phyloP scores from a whole-genome alignment of 441 rosid species.

The Gossypium schwendimanii region DNA sequence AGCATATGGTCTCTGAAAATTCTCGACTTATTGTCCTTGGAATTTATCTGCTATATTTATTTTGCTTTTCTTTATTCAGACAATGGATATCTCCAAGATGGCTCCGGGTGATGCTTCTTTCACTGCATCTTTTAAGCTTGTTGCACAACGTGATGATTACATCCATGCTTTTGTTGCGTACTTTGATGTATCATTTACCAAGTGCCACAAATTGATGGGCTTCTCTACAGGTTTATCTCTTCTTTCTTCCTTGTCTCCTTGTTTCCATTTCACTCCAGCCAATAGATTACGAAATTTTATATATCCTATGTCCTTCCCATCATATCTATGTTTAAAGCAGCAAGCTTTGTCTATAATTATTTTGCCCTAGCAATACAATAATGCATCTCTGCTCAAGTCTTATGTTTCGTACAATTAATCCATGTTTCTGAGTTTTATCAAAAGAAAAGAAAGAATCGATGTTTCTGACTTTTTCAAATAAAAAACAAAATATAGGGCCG shows the following conservation, averaged over 20 bases:
- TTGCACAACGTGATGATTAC: conserved; percentile 89
- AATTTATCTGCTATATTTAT: neutral
- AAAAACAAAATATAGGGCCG: conserved; percentile 35
- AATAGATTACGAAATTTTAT: neutral
- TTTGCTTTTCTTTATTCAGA: conserved; percentile 33
- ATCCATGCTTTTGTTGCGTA: conserved; percentile 96
- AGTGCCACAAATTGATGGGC: conserved; percentile 83
- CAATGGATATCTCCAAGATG: conserved; percentile 97
- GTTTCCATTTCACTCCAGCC: neutral
- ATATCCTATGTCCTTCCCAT: neutral
- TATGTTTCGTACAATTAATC: neutral
- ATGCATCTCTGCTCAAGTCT: neutral
- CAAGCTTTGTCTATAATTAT: neutral
- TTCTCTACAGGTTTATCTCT: conserved; percentile 78
- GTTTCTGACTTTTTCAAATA: neutral
- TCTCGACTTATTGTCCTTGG: neutral
- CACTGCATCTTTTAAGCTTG: conserved; percentile 86
- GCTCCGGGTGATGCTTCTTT: conserved; percentile 94
- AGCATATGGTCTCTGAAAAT: neutral
- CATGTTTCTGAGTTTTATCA: neutral
- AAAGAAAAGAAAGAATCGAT: neutral
- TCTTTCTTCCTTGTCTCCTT: neutral
- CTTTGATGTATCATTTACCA: conserved; percentile 90
- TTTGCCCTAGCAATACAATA: neutral
- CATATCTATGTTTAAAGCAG: neutral